These are phyloP conservation scores for Sindora glabra DNA, from an alignment of 306 rosid species.

Conservation along the genomic window DNA sequence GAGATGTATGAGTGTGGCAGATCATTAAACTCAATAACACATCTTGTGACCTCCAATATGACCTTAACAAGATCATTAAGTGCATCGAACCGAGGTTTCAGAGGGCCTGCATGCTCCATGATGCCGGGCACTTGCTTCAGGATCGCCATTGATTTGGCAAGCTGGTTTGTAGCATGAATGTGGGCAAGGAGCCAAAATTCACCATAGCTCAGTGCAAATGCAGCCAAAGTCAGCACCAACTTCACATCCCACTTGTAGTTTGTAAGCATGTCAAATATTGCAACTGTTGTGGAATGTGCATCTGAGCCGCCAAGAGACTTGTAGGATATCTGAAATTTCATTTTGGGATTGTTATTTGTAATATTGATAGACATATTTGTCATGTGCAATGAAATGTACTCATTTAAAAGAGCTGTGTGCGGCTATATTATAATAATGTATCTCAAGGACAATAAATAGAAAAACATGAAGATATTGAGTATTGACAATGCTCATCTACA, in stretches of 20 bases:
- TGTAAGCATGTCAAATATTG: neutral
- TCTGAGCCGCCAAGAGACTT: neutral
- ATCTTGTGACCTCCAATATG: slow-evolving; percentile 19
- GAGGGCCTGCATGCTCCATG: neutral
- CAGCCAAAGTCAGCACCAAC: neutral
- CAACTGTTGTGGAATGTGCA: neutral
- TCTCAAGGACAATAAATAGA: neutral
- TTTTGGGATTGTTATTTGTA: neutral
- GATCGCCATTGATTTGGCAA: slow-evolving; percentile 7
- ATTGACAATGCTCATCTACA: neutral
- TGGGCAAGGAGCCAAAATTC: slow-evolving; percentile 9
- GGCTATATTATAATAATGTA: neutral
- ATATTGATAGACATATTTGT: too few relatives aligned
- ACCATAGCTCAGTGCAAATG: neutral
- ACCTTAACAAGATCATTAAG: slow-evolving; percentile 25
- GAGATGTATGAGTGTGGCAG: slow-evolving; percentile 34
- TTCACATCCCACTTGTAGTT: neutral
- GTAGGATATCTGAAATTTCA: neutral
- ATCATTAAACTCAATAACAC: slow-evolving; percentile 22
- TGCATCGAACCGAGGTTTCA: slow-evolving; percentile 21
- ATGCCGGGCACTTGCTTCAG: neutral
- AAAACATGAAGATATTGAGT: neutral
- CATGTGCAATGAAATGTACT: too few relatives aligned
- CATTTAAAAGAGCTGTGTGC: neutral
- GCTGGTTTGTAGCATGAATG: slow-evolving; percentile 2